A percentile compares a stretch with the other conserved stretches of the same genome.
These are phyloP conservation scores for Gossypium herbaceum DNA, from an alignment of 345 rosid species.

Conservation along the genomic window DNA sequence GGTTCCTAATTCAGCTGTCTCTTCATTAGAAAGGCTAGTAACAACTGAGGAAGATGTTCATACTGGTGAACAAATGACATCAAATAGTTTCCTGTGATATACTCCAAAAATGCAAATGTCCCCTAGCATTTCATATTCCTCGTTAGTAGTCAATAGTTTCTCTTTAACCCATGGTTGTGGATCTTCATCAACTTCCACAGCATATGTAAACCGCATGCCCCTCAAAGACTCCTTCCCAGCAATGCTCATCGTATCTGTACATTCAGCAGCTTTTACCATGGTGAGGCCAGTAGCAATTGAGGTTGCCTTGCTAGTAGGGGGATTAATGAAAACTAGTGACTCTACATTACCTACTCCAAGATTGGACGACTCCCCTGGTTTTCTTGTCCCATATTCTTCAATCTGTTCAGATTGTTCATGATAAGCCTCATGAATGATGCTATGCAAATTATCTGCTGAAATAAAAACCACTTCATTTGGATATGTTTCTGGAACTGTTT, in stretches of 20 bases:
- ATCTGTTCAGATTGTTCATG: background rate
- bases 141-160: background rate
- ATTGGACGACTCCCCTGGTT: background rate
- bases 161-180: background rate
- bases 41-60: too few species aligned
- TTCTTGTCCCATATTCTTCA: constrained; percentile 1
- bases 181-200: background rate
- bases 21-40: too few species aligned
- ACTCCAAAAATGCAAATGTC: too few species aligned
- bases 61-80: too few species aligned
- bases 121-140: background rate
- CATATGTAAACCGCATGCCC: background rate
- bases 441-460: constrained; percentile 16
- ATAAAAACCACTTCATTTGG: background rate
- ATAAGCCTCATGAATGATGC: background rate
- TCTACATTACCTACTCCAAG: background rate
- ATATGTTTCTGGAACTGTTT: background rate
- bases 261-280: background rate
- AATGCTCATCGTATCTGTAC: background rate
- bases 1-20: too few species aligned
- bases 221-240: background rate
- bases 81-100: too few species aligned
- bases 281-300: background rate
- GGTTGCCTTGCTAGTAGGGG: background rate
- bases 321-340: background rate